Conservation (phyloP, 345 rosid species). For the Triadica sebifera region DNA sequence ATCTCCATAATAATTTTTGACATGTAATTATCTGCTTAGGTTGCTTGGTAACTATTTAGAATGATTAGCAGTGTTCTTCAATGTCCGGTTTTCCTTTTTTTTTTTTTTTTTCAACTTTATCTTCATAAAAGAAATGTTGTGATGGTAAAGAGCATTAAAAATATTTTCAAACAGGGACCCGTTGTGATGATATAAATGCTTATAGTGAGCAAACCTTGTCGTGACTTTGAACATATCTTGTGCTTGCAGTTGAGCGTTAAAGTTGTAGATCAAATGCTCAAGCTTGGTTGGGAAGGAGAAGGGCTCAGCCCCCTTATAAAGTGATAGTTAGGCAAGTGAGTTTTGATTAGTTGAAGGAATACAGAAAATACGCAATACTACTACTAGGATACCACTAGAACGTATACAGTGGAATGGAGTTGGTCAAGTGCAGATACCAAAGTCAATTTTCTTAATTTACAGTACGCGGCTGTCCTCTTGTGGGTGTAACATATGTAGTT, state of each 20-base stretch:
- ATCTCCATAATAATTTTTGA: neutral
- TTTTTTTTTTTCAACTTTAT: neutral
- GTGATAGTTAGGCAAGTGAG: constrained; percentile 28
- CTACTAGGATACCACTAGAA: constrained; percentile 9
- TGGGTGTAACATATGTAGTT: constrained; percentile 29
- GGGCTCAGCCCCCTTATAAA: constrained; percentile 64
- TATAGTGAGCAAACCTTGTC: neutral
- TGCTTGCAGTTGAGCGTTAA: constrained; percentile 77
- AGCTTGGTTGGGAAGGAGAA: constrained; percentile 98
- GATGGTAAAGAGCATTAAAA: too few species aligned
- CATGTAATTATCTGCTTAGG: neutral
- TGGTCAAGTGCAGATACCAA: constrained; percentile 6
- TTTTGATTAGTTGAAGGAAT: constrained; percentile 14
- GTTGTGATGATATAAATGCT: constrained; percentile 4
- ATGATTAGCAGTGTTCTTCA: too few species aligned
- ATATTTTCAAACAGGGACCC: too few species aligned
- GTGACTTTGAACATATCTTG: neutral
- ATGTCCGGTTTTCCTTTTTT: neutral
- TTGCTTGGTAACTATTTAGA: neutral
- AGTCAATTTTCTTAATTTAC: neutral
- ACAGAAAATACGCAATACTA: constrained; percentile 9
- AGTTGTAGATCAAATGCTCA: constrained; percentile 92
- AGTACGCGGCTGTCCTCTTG: constrained; percentile 14
- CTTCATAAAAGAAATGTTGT: neutral
- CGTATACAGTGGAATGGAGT: constrained; percentile 12